A percentile compares a stretch with the other conserved stretches of the same genome.
Conservation (phyloP, 192 early-diverging fungal genomes). For the Geranomyces michiganensis region DNA sequence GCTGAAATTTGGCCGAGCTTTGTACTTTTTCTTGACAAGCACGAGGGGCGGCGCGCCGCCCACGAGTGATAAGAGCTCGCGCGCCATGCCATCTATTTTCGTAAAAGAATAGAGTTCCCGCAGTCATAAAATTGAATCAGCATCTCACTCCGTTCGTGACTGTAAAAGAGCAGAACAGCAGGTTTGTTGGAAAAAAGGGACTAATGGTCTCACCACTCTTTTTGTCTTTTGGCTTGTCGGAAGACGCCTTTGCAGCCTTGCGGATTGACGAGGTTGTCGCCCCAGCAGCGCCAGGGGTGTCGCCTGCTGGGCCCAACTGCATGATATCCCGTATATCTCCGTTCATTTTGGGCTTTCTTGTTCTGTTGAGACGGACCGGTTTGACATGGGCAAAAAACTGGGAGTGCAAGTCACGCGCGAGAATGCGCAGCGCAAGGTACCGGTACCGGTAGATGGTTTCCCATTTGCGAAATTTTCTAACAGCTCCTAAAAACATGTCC, state of each 20-base stretch:
- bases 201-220: slow-evolving; percentile 3
- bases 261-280: slow-evolving; percentile 17
- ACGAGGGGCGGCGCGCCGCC: slow-evolving; percentile 71
- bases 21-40: slow-evolving; percentile 61
- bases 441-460: no score
- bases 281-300: slow-evolving; percentile 24
- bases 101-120: neutral
- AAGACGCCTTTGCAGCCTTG: slow-evolving; percentile 29
- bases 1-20: slow-evolving; percentile 73
- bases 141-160: no score
- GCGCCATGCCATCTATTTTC: slow-evolving; percentile 45
- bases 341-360: slow-evolving; percentile 22
- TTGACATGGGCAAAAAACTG: no score
- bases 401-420: no score
- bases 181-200: slow-evolving; percentile 1
- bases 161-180: no score
- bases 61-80: slow-evolving; percentile 67
- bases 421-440: no score
- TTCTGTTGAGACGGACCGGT: no score
- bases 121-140: neutral
- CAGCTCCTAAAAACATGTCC: no score
- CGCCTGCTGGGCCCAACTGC: slow-evolving; percentile 48
- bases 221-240: slow-evolving; percentile 5
- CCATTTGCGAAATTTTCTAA: no score
- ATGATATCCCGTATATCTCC: slow-evolving; percentile 68